Conservation (phyloP, 805 yeast species). For the Candida caryicola region DNA sequence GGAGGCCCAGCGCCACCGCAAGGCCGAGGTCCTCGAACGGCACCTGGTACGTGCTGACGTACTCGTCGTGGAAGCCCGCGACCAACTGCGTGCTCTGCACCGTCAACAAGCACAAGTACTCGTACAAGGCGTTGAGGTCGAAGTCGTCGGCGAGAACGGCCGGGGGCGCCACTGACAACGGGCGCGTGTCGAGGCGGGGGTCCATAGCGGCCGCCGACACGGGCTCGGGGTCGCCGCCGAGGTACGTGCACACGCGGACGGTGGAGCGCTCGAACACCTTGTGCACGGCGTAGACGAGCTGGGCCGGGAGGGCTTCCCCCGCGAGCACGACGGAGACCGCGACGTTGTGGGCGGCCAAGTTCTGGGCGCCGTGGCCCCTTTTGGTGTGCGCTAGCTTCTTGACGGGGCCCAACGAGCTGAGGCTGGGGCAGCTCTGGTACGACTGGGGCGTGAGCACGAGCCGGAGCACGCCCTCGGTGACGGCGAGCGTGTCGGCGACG, state of each 20-base stretch:
- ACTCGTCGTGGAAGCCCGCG: slow-evolving; percentile 5
- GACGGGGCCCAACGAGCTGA: slow-evolving; percentile 8
- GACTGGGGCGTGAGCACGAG: slow-evolving; percentile 6
- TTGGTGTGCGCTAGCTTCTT: slow-evolving; percentile 13
- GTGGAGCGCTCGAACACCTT: slow-evolving; percentile 3
- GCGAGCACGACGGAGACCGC: slow-evolving; percentile 6
- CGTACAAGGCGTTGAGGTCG: slow-evolving; percentile 15
- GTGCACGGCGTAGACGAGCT: slow-evolving; percentile 2
- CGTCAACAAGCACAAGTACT: slow-evolving; percentile 17
- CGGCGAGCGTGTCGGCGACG: background rate
- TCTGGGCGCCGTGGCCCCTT: slow-evolving; percentile 19
- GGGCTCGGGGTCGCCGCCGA: background rate
- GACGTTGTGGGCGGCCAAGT: slow-evolving; percentile 12
- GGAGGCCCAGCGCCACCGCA: background rate
- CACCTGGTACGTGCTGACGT: slow-evolving; percentile 7
- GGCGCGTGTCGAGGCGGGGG: background rate
- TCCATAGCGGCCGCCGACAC: background rate
- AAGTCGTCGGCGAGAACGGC: slow-evolving; percentile 1
- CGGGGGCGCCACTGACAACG: background rate
- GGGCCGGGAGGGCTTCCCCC: slow-evolving; percentile 1
- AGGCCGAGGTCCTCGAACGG: slow-evolving; percentile 1
- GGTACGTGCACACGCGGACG: slow-evolving; percentile 1
- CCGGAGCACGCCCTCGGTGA: slow-evolving; percentile 1
- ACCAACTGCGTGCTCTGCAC: slow-evolving; percentile 16
- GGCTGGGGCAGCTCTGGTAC: slow-evolving; percentile 9